Conservation (phyloP, 176 grass and related monocot genomes). For the bread wheat (Triticum aestivum) region DNA sequence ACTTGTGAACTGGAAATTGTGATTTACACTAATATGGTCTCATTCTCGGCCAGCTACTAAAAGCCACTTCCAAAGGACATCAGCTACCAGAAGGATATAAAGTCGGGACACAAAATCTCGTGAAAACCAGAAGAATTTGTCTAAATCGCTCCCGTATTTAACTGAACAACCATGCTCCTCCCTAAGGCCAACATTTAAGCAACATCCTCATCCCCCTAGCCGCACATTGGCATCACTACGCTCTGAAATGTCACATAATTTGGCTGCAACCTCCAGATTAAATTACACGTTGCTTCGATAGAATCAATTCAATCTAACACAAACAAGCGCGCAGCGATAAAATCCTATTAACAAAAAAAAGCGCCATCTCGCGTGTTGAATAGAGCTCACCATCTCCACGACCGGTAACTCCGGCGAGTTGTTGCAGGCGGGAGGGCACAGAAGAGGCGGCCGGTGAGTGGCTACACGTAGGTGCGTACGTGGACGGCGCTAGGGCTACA, state of each 20-base stretch:
- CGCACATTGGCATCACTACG: background rate
- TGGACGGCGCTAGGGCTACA: background rate
- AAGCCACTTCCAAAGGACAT: background rate
- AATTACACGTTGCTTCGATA: background rate
- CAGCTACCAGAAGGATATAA: background rate
- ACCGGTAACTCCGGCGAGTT: background rate
- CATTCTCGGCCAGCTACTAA: background rate
- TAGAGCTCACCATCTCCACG: constrained; percentile 30
- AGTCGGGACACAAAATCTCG: background rate
- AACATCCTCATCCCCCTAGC: background rate
- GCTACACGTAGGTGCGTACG: background rate
- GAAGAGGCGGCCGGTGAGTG: background rate
- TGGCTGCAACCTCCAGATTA: background rate
- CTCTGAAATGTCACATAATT: background rate
- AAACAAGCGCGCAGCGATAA: background rate
- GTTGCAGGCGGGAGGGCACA: background rate
- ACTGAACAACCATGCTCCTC: background rate
- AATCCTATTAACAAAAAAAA: background rate
- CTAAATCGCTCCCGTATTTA: background rate
- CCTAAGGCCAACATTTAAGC: background rate
- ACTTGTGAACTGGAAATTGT: background rate
- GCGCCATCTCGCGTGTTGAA: background rate
- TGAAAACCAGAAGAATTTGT: background rate
- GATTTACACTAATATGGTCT: background rate
- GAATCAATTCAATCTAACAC: background rate